A percentile compares a stretch with the other conserved stretches of the same genome.
Evolutionary conservation across 2,329 filamentous ascomycete genomes (phyloP).

Genomic region (Fusarium incarnatum): DNA sequence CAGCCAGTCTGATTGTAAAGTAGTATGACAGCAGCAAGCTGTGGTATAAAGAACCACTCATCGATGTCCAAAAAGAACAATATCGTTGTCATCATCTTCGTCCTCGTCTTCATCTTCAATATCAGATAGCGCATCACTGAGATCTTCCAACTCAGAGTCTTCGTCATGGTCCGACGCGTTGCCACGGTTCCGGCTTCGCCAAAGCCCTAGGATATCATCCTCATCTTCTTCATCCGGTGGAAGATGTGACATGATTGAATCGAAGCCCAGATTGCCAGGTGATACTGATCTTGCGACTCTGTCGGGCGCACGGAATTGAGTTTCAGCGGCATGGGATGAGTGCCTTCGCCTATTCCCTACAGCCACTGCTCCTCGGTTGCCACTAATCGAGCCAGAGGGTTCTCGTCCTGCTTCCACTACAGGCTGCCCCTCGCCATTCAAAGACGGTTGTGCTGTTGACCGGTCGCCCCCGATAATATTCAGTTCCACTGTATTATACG

Average conservation of each 20-base stretch:
- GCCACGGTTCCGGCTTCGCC: conserved; percentile 60
- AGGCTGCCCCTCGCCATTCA: conserved; percentile 41
- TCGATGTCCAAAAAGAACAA: conserved; percentile 63
- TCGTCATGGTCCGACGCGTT: conserved; percentile 63
- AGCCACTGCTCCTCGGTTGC: conserved; percentile 27
- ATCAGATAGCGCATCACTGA: conserved; percentile 55
- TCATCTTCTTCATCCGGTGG: conserved; percentile 61
- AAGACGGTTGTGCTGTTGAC: conserved; percentile 43
- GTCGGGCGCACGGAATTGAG: conserved; percentile 52
- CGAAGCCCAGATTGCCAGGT: conserved; percentile 49
- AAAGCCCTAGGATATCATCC: conserved; percentile 69
- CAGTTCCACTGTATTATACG: conserved; percentile 76
- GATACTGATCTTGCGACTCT: conserved; percentile 60
- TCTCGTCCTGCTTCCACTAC: conserved; percentile 22
- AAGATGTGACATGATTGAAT: conserved; percentile 43
- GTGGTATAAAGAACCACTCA: conserved; percentile 44
- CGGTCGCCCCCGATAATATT: conserved; percentile 65
- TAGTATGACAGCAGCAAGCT: conserved; percentile 11
- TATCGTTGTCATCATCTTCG: conserved; percentile 63
- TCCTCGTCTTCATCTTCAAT: conserved; percentile 62
- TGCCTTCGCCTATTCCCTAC: conserved; percentile 52
- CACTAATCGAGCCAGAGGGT: conserved; percentile 19
- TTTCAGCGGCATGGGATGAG: conserved; percentile 54
- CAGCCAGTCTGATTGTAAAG: conserved; percentile 7
- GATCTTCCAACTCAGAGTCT: conserved; percentile 59